Percentiles rank a stretch among this genome's conserved stretches.
Conservation (phyloP, 1,284 basidiomycete species). For the Puccinia triticina region DNA sequence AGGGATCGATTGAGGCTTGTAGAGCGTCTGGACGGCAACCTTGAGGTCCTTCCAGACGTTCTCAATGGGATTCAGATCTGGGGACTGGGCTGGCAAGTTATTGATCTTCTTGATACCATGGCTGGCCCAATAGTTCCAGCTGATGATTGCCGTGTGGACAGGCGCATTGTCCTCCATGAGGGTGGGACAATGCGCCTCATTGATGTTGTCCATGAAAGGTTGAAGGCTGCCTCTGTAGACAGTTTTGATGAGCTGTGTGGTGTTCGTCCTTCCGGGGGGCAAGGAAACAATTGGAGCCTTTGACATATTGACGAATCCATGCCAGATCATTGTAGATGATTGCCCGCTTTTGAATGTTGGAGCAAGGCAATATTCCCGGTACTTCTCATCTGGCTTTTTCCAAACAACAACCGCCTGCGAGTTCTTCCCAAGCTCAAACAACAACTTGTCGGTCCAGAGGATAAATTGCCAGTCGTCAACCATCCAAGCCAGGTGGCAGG, state of each 20-base stretch:
- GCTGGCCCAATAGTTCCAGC: not conserved
- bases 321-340: too few relatives aligned
- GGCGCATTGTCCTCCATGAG: slow-evolving; percentile 28
- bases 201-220: slow-evolving; percentile 1
- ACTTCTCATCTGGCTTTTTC: too few relatives aligned
- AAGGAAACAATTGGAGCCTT: not conserved
- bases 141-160: too few relatives aligned
- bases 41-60: slow-evolving; percentile 7
- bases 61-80: slow-evolving; percentile 16
- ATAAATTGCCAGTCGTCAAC: too few relatives aligned
- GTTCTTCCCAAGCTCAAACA: too few relatives aligned
- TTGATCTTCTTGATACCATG: not conserved
- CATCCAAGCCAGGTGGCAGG: too few relatives aligned
- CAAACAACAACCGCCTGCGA: too few relatives aligned
- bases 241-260: not conserved
- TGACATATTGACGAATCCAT: too few relatives aligned
- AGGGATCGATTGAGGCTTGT: not conserved
- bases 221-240: not conserved
- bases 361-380: too few relatives aligned
- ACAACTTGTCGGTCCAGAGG: too few relatives aligned
- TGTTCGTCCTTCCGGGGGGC: not conserved
- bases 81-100: slow-evolving; percentile 12
- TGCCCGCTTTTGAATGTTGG: too few relatives aligned
- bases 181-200: not conserved
- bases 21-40: too few relatives aligned